Evolutionary conservation across 768 basidiomycete genomes (phyloP), one percentile per base, ranked within the genome.

Genomic region (Tricholoma matsutake): DNA sequence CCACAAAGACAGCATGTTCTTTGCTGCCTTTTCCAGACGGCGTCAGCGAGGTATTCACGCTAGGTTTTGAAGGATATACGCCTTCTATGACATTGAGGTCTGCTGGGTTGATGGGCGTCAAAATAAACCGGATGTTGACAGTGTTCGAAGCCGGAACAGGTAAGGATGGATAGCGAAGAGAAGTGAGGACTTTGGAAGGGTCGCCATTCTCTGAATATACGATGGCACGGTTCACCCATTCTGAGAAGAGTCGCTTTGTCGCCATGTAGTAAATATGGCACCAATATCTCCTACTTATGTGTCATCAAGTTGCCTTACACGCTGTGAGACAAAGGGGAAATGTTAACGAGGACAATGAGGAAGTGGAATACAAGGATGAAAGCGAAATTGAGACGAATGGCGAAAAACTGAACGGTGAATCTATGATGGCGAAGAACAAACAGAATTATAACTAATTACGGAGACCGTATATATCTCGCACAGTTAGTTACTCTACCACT

Each of bases 31-130:
- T 62, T 0, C 73, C 78, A 3, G 73, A 69, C 4, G 64, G 35
- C 13, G 73, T 68, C 56, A 84, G 64, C 56, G 75, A 71, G 11
- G 77, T 69, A 11, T 71, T 69, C 28, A 72, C 75, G 6, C 64
- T 69, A 0, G 90, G 88, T 61, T 83, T 86, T 8, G 82, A 69
- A 0, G 92, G 92, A 67, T 93, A 94, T n/a, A 89, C 83, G 14
- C 92, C 92, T 70, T 93, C 86, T 35, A 93, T 79, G 58, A 89
- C 87, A 62, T 92, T 93, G 69, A 91, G 71, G 62, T 94, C 92
- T 14, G 92, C 85, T 3, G 91, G 92, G 69, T 94, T 93, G 60
- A 94, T 83, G 8, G 92, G 89, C 5, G 89, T 80, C 20, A 91
- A 79, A 11, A 89, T 75, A 69, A 89, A 84, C 63, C 79, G 81